Base-by-base conservation (phyloP, 1,284 basidiomycete species). In the Cystobasidium pallidum region DNA sequence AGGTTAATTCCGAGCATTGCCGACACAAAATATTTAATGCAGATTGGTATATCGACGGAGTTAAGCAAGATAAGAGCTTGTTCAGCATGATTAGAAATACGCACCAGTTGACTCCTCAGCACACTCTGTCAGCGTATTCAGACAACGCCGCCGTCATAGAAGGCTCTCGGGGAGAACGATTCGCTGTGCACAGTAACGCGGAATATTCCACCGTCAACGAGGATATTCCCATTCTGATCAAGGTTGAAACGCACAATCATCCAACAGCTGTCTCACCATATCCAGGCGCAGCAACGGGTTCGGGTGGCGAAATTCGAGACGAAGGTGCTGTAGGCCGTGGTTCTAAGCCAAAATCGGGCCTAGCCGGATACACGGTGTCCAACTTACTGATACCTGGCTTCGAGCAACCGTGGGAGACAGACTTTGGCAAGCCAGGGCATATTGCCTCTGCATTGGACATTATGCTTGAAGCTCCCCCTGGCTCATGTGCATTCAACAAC, bases 1-100 rank as follows among this genome's bases (percentile, higher is more conserved):
- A 99, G 81, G 95, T 99, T 81, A 99, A 99, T 84, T 98, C 94
- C 49, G 96, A 99, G 82, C 96, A 99, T 81, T 99, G 96, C 82
- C 87, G 96, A 57, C 96, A 99, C 86, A 99, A 99, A 83, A 99
- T 98, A 77, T 99, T 99, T 85, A 99, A 99, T 80, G 94, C 96
- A 0, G 86, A 90, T 49, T 99, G 96, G 96, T 88, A 79, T 17
- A 74, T 79, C 43, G 75, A 79, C 61, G 78, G 76, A 13, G 19
- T 73, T 32, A 51, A 58, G 28, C 64, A 75, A 65, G 86, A 90
- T 74, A 84, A 85, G 73, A 92, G 92, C 7, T 87, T 99, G 32
- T 99, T 99, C 82, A 88, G 90, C 77, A 99, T 99, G 95, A 98
- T 99, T 78, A 87, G 93, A 71, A 96, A 98, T 82, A 99, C 96